phyloP scores from a whole-genome alignment of 139 green algal genomes.

The Chlorella ohadii region DNA sequence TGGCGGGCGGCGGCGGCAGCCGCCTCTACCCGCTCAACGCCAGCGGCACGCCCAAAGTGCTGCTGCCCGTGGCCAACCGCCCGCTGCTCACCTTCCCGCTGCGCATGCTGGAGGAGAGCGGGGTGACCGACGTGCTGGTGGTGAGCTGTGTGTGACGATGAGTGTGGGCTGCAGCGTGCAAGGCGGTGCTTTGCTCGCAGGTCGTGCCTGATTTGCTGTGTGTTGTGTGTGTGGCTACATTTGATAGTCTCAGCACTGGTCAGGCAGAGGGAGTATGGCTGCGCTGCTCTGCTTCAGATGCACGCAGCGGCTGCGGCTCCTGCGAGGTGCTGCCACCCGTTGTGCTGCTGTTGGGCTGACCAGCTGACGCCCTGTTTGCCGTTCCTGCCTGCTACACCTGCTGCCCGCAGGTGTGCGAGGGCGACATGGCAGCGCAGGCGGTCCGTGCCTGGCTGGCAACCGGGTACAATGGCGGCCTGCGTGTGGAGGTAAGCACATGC shows the following conservation, averaged over 20 bases:
- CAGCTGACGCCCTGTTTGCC: no score
- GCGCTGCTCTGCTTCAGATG: no score
- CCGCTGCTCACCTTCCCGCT: constrained; percentile 83
- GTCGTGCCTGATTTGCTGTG: not conserved
- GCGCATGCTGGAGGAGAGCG: constrained; percentile 64
- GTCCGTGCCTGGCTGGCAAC: constrained; percentile 59
- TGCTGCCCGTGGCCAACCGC: constrained; percentile 80
- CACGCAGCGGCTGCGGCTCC: no score
- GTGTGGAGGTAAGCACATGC: constrained; percentile 59
- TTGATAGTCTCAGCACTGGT: no score
- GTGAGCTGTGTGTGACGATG: constrained; percentile 34
- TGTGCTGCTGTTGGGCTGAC: no score
- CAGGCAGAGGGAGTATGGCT: no score
- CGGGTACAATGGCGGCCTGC: constrained; percentile 51
- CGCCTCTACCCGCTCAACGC: constrained; percentile 71
- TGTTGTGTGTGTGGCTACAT: not conserved
- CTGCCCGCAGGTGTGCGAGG: constrained; percentile 58
- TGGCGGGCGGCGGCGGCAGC: constrained; percentile 67
- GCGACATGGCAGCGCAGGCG: constrained; percentile 54
- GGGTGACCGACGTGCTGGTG: constrained; percentile 75
- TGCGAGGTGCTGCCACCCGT: no score
- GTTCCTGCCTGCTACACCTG: no score
- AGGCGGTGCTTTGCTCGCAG: no score
- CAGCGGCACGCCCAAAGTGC: constrained; percentile 61
- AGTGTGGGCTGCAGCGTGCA: no score